Conservation (phyloP, 192 early-diverging fungal genomes). For the Oehlia diaphana region DNA sequence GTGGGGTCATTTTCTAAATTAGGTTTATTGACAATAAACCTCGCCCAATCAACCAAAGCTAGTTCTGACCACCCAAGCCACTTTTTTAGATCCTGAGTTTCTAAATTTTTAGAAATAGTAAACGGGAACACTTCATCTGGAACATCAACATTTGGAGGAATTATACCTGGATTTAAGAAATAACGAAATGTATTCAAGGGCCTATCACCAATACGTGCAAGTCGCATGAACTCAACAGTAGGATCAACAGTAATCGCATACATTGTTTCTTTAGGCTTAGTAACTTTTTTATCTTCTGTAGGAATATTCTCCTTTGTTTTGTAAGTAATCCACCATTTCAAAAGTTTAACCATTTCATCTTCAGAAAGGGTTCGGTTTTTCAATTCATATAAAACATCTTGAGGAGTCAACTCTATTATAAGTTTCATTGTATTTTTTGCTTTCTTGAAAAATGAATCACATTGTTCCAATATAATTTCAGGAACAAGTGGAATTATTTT, state of each 20-base stretch:
- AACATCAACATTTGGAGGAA: conserved; percentile 6
- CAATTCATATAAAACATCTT: conserved; percentile 71
- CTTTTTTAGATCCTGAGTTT: neutral
- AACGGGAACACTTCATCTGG: conserved; percentile 4
- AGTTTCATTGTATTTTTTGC: conserved; percentile 32
- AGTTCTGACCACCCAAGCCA: conserved; percentile 9
- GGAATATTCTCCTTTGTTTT: neutral
- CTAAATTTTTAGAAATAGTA: conserved; percentile 1
- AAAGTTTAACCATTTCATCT: conserved; percentile 61
- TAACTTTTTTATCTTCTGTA: too few species aligned
- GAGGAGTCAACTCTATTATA: conserved; percentile 51
- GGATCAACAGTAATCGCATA: too few species aligned
- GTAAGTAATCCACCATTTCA: conserved; percentile 78
- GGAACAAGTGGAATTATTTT: conserved; percentile 65
- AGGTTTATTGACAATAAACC: neutral
- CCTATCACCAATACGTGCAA: conserved; percentile 29
- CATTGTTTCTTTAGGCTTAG: too few species aligned
- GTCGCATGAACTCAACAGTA: neutral
- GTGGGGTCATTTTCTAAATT: conserved; percentile 37
- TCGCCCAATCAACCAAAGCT: neutral
- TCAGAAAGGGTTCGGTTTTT: conserved; percentile 50
- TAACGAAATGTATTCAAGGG: conserved; percentile 55
- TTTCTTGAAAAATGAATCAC: conserved; percentile 55
- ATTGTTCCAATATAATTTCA: conserved; percentile 46
- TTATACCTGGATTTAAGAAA: conserved; percentile 50